Base-by-base conservation (phyloP, 495 filamentous ascomycete species). In the Penicillium coprophilum region DNA sequence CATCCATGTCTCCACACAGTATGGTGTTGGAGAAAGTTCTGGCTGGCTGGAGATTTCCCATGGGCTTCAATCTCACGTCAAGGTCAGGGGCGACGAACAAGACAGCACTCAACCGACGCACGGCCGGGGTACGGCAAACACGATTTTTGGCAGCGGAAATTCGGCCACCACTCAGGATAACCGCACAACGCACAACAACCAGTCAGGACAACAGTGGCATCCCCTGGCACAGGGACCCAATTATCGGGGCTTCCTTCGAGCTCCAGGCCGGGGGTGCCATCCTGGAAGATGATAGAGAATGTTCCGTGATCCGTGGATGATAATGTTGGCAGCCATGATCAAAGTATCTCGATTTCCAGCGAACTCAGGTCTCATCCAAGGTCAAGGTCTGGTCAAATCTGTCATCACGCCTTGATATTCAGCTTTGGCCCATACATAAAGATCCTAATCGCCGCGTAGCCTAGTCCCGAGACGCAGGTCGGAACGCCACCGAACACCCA, bases 201-300 rank as follows among this genome's bases (percentile, higher is more conserved):
- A 27, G 56, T 61, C 40, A 59, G 47, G 32, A 63, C 31, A 49
- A 66, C 56, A 15, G 53, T 59, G n/a, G 54, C 57, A 50, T 63
- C 56, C 3, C 57, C 63, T 11, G 55, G 61, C 12, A 65, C 46
- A 12, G 58, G 56, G 17, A 58, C 45, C 63, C 63, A 66, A 3
- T 4, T 44, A 13, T 60, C 45, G 7, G 53, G 57, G n/a, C 20
- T 39, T 43, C 49, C 52, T 28, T 64, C 63, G 3, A 64, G 46
- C 48, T 66, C 60, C 30, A 66, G 47, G 11, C 63, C 63, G 5
- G 52, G 12, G 13, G 56, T 57, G 17, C 61, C 63, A 54, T 66
- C 61, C 41, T 66, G 60, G 48, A 64, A 61, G 55, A 66, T 63
- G 17, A 64, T 53, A 8, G 36, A 61, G 32, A 57, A 58, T 24